These are phyloP conservation scores for Kondoa malvinella DNA, from an alignment of 768 basidiomycete species.

Conservation along the genomic window DNA sequence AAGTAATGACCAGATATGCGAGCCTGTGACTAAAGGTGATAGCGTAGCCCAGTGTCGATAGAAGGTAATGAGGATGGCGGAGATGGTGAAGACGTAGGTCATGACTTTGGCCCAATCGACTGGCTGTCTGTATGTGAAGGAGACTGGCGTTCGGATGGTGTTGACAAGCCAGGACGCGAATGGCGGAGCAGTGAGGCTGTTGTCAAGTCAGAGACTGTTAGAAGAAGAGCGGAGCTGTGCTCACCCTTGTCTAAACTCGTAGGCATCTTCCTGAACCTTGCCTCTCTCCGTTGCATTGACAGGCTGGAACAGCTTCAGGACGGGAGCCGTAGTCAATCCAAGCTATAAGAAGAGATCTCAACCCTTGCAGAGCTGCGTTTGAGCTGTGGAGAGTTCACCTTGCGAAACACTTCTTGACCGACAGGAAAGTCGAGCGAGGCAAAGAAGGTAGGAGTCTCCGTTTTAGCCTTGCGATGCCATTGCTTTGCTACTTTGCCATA, in stretches of 20 bases:
- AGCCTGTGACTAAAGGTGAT: constrained; percentile 12
- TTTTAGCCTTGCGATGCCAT: constrained; percentile 44
- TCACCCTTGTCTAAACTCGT: neutral
- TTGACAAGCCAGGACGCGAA: constrained; percentile 1
- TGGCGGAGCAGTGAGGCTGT: neutral
- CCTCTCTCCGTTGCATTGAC: neutral
- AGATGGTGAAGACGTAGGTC: constrained; percentile 32
- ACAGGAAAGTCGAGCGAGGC: constrained; percentile 76
- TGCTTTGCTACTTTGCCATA: constrained; percentile 32
- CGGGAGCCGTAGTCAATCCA: constrained; percentile 50
- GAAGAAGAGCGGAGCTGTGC: neutral
- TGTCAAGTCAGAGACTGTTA: neutral
- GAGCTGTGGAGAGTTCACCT: constrained; percentile 41
- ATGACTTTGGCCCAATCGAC: constrained; percentile 42
- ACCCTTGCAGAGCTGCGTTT: neutral
- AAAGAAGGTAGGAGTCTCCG: constrained; percentile 74
- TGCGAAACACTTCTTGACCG: constrained; percentile 57
- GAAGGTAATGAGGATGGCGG: constrained; percentile 47
- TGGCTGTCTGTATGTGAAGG: constrained; percentile 63
- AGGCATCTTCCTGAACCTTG: neutral
- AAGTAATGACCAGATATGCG: constrained; percentile 46
- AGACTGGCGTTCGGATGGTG: neutral
- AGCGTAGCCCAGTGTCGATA: constrained; percentile 25
- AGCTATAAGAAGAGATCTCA: neutral
- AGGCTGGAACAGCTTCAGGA: constrained; percentile 32